These are phyloP conservation scores for Macadamia tetraphylla DNA, from an alignment of 164 flowering plant species.

Conservation along the genomic window DNA sequence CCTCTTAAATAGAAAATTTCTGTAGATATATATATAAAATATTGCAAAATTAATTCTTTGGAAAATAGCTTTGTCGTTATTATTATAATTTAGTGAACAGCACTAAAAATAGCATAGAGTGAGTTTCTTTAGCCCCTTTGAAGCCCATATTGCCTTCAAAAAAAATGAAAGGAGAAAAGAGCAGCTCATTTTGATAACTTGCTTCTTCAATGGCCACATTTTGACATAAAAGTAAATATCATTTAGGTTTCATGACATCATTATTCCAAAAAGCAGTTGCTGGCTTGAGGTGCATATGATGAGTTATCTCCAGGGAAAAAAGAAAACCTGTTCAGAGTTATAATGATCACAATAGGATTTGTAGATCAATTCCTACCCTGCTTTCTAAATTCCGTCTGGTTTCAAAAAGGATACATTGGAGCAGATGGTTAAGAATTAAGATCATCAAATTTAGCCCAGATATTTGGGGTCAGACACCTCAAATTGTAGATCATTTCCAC, in stretches of 20 bases:
- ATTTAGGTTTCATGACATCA: too few species aligned
- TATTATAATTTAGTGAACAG: background rate
- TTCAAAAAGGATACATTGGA: background rate
- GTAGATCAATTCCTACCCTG: background rate
- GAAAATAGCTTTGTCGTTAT: background rate
- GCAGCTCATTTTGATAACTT: too few species aligned
- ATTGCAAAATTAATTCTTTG: too few species aligned
- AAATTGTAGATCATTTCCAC: background rate
- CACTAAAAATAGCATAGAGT: background rate
- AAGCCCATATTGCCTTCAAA: background rate
- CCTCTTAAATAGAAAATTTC: too few species aligned
- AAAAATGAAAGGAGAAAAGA: too few species aligned
- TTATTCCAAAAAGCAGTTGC: background rate
- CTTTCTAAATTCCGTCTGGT: background rate
- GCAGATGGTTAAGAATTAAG: background rate
- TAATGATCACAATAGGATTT: background rate
- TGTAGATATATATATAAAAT: too few species aligned
- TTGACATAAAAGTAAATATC: too few species aligned
- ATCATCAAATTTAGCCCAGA: background rate
- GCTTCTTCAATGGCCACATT: background rate
- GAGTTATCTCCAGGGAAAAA: too few species aligned
- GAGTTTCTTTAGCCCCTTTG: background rate
- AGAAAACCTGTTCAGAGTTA: background rate
- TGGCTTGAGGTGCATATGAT: background rate
- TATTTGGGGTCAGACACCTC: background rate